phyloP scores from a whole-genome alignment of 495 filamentous ascomycete species.

The Talaromyces nanjingensis region DNA sequence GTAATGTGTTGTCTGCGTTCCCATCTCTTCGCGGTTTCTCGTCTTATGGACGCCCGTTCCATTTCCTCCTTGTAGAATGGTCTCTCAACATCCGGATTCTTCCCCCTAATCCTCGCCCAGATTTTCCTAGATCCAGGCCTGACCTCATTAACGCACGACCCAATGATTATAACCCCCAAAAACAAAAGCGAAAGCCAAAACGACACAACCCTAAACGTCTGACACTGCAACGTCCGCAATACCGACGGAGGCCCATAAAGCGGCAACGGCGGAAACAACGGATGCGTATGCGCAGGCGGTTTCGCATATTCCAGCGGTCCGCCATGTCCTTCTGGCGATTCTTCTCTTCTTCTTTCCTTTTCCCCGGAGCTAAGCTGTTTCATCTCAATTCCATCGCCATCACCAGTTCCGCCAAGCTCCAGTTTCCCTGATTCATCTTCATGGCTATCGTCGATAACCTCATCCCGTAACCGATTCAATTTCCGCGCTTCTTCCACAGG shows the following conservation, averaged over 20 bases:
- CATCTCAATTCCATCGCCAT: background rate
- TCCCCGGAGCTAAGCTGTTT: background rate
- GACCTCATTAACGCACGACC: slow-evolving; percentile 58
- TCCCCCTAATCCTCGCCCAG: slow-evolving; percentile 44
- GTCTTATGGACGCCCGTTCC: slow-evolving; percentile 42
- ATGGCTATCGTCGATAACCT: slow-evolving; percentile 28
- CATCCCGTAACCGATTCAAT: slow-evolving; percentile 56
- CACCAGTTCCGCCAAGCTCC: background rate
- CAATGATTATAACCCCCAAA: slow-evolving; percentile 66
- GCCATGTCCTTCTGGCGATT: slow-evolving; percentile 3
- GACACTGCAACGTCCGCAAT: slow-evolving; percentile 56
- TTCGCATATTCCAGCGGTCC: slow-evolving; percentile 20
- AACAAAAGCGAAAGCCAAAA: slow-evolving; percentile 72
- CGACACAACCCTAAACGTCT: slow-evolving; percentile 53
- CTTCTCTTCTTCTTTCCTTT: background rate
- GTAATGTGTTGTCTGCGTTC: slow-evolving; percentile 29
- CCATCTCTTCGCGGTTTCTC: slow-evolving; percentile 55
- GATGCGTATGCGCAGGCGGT: slow-evolving; percentile 63
- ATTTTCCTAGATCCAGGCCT: slow-evolving; percentile 35
- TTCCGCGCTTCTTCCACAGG: slow-evolving; percentile 59
- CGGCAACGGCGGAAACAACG: slow-evolving; percentile 82
- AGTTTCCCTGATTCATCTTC: slow-evolving; percentile 1
- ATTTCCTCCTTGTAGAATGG: slow-evolving; percentile 70
- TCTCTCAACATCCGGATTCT: slow-evolving; percentile 49
- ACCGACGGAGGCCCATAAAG: slow-evolving; percentile 70